Evolutionary conservation across 495 filamentous ascomycete genomes (phyloP), one percentile per base, ranked within the genome.

Genomic region (Sphaerosporella brunnea): DNA sequence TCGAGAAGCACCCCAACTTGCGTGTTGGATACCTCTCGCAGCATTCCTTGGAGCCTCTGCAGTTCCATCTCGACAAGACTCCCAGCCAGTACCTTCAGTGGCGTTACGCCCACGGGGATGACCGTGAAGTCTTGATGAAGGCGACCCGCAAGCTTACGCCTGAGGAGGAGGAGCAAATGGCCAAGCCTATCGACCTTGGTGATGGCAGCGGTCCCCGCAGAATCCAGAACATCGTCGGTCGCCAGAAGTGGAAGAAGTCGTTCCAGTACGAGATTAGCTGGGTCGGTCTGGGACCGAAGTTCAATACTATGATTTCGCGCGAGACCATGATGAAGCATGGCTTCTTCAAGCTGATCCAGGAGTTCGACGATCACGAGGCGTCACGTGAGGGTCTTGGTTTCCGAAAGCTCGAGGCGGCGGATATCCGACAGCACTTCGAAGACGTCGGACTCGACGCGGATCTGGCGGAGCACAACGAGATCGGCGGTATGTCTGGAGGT

Each of bases 211-310:
- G 84, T 9, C 64, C 68, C 25, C 77, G 82, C 45, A 78, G 80
- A 49, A 73, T 99, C 49, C 87, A 96, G 59, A 72, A 80, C 20
- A 68, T 99, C 10, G 88, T 99, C 49, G 90, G 90, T 69, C 80
- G 90, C 45, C 88, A 95, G 60, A 99, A 99, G 70, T 96, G 72
- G 67, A 96, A 99, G 78, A 99, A 96, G 74, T 79, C 79, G 36
- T 95, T 93, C 75, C 92, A 96, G 68, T 99, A 99, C 63, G 92
- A 99, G 67, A 75, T 95, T 69, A 93, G 94, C 73, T 99, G 90
- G 90, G 64, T 79, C 53, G 71, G 73, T 48, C 73, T 81, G 58
- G 76, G 93, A 11, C 92, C 90, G 39, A 96, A 96, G 69, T 68
- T 78, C 73, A 99, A 99, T 71, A 78, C 74, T 49, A 79, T 82